Conservation (phyloP, 75 land plant species). For the Picea glauca region DNA sequence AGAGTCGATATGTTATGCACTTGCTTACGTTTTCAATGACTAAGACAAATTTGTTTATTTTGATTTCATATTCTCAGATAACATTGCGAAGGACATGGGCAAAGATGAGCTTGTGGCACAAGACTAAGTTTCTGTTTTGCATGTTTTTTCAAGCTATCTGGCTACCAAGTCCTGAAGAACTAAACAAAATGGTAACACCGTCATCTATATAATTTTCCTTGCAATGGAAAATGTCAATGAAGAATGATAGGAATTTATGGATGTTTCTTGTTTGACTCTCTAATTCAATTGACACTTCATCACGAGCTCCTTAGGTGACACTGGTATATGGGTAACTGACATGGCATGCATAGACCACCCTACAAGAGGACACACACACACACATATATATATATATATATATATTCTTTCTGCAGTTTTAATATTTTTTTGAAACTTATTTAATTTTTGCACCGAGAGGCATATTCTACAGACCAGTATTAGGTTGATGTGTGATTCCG, state of each 20-base stretch:
- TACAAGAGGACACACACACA: no score
- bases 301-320: no score
- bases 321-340: no score
- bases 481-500: no score
- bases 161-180: constrained; percentile 73
- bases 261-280: not conserved
- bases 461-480: no score
- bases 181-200: constrained; percentile 70
- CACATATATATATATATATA: no score
- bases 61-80: constrained; percentile 39
- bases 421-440: no score
- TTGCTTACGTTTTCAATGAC: not conserved
- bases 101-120: constrained; percentile 87
- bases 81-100: constrained; percentile 90
- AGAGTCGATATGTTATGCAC: not conserved
- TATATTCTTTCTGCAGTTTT: no score
- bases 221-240: not conserved
- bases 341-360: no score
- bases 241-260: not conserved
- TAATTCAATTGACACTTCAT: not conserved
- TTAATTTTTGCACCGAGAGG: no score
- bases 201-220: not conserved
- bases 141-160: constrained; percentile 62
- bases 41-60: not conserved
- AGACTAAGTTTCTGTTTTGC: constrained; percentile 54